Base-by-base conservation (phyloP, 495 filamentous ascomycete species). In the Hypoxylon cercidicola region DNA sequence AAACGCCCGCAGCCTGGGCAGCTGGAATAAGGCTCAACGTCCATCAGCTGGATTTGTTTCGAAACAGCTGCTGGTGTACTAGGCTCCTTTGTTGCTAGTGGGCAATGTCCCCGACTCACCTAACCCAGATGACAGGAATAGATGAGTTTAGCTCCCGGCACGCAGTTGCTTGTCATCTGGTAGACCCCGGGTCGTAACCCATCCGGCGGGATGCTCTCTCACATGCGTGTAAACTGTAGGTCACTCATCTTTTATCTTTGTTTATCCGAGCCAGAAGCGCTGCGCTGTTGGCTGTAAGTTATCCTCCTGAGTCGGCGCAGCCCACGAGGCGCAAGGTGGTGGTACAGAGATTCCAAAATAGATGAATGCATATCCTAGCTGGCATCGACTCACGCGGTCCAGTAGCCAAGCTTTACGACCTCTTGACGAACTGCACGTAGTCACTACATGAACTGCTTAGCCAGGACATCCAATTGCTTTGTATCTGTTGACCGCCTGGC, bases 41-140 rank as follows among this genome's bases (percentile, higher is more conserved):
- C 37, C 18, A 15, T 39, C 25, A 62, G 64, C 56, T 46, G 15
- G 30, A 15, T 46, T 60, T 63, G 64, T 68, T 68, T 68, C 64
- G 64, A 63, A 68, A 68, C 64, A 68, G 6, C 9, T 37, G 28
- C 21, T 28, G 49, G 15, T 16, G 39, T 6, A 28, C 20, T 41
- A 18, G 21, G 16, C 18, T 34, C 57, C 19, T 46, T 46, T 12
- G 44, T 1, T 54, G 28, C 28, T 37, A 13, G 57, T 34, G n/a
- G n/a, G 2, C 19, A 12, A 54, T 40, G 18, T n/a, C 23, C 2
- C 15, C 18, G 43, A 62, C 23, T 50, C 45, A 59, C 59, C 55
- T 16, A 56, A 55, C 60, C 50, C 45, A 60, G 23, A 40, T 41
- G 35, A 35, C 15, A 34, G 25, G 46, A 49, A 49, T 49, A 32